These are phyloP conservation scores for Eutypella sp. DNA, from an alignment of 2,329 filamentous ascomycete genomes.

Conservation along the genomic window DNA sequence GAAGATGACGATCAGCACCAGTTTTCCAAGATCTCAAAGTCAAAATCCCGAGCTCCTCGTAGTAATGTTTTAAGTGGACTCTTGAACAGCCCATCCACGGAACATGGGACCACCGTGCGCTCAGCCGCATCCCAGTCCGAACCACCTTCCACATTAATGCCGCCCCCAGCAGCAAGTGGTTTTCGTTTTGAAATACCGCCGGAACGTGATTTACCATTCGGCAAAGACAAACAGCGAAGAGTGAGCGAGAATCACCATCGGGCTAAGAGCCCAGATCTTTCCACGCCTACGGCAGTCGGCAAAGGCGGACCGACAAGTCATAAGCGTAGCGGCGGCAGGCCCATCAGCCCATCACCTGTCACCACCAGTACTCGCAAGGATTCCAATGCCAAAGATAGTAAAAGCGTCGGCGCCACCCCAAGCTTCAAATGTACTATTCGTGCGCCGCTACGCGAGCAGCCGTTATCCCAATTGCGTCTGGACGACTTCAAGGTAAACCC, in stretches of 20 bases:
- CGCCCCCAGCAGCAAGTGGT: conserved; percentile 1
- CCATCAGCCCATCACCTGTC: not conserved
- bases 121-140: conserved; percentile 1
- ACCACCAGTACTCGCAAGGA: conserved; percentile 10
- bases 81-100: conserved; percentile 15
- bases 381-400: conserved; percentile 1
- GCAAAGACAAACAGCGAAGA: conserved; percentile 17
- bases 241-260: conserved; percentile 3
- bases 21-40: not conserved
- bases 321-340: conserved; percentile 9
- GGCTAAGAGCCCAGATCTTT: conserved; percentile 3
- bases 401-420: not conserved
- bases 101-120: conserved; percentile 4
- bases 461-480: conserved; percentile 52
- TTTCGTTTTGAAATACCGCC: conserved; percentile 28
- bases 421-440: conserved; percentile 30
- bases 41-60: not conserved
- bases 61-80: conserved; percentile 15
- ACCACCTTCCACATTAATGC: conserved; percentile 1
- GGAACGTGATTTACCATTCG: conserved; percentile 37
- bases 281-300: conserved; percentile 3
- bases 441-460: conserved; percentile 51
- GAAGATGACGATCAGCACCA: conserved; percentile 18
- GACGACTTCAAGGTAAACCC: conserved; percentile 83
- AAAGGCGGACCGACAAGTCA: conserved; percentile 4